Evolutionary conservation across 306 rosid species (phyloP).

Genomic region (Albizia julibrissin): DNA sequence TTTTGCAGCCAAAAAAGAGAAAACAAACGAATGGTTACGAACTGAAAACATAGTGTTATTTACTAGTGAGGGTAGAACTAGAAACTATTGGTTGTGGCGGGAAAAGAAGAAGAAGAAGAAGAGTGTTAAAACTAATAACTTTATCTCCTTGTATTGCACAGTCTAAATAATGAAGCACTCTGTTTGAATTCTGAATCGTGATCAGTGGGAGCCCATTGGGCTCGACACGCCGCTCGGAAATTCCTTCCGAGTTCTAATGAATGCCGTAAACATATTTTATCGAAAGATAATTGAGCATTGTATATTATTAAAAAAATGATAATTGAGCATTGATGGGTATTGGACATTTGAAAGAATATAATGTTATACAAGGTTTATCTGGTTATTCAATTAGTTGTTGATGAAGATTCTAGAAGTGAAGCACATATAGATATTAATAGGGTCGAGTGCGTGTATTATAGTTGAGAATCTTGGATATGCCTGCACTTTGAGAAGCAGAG

Average conservation of each 20-base stretch:
- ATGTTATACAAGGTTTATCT: background rate
- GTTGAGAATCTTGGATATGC: conserved; percentile 15
- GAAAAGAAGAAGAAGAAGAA: too few species aligned
- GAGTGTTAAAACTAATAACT: too few species aligned
- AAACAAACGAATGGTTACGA: too few species aligned
- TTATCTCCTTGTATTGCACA: too few species aligned
- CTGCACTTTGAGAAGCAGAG: conserved; percentile 34
- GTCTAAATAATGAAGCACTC: too few species aligned
- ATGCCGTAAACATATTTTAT: too few species aligned
- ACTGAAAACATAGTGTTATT: too few species aligned
- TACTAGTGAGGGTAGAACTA: too few species aligned
- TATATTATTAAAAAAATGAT: too few species aligned
- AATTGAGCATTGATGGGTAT: background rate
- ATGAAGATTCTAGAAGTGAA: background rate
- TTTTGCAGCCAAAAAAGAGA: too few species aligned
- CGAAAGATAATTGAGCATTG: background rate
- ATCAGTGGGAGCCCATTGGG: background rate
- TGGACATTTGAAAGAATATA: background rate
- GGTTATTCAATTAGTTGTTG: background rate
- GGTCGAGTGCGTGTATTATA: background rate
- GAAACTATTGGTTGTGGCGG: too few species aligned
- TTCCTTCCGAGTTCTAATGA: background rate
- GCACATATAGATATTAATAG: background rate
- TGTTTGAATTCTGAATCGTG: background rate
- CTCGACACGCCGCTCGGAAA: background rate